A percentile compares a stretch with the other conserved stretches of the same genome.
Evolutionary conservation across 305 asterid species (phyloP).

Genomic region (Plantago coronopus): DNA sequence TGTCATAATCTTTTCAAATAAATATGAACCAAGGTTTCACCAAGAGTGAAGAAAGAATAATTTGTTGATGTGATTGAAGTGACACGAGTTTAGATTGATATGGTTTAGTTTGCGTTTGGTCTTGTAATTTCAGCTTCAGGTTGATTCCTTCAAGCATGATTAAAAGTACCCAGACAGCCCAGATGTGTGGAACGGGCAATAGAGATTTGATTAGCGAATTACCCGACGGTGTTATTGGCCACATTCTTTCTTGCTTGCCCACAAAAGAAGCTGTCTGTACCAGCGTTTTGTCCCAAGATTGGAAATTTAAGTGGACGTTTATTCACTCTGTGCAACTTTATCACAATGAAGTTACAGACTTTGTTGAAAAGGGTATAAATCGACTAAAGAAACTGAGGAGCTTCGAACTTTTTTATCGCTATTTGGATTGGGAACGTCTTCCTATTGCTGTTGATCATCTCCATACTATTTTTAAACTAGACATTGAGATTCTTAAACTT

Average conservation of each 20-base stretch:
- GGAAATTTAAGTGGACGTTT: constrained; percentile 9
- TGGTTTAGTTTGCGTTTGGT: not conserved
- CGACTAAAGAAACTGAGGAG: not conserved
- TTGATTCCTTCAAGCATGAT: constrained; percentile 2
- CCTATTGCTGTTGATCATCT: no score
- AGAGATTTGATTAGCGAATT: constrained; percentile 1
- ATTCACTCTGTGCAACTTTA: not conserved
- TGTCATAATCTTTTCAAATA: no score
- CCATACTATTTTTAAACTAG: not conserved
- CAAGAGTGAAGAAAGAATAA: no score
- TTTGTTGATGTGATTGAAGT: no score
- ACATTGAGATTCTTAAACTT: not conserved
- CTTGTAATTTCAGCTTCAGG: no score
- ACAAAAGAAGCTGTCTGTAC: not conserved
- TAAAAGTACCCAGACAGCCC: not conserved
- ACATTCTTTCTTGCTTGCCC: not conserved
- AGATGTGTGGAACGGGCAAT: not conserved
- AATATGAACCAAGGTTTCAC: no score
- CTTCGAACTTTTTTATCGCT: no score
- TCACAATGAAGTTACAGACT: no score
- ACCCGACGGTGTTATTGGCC: not conserved
- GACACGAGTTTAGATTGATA: no score
- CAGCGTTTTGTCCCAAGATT: constrained; percentile 1
- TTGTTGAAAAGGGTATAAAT: not conserved
- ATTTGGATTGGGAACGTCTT: no score